phyloP scores from a whole-genome alignment of 2,329 filamentous ascomycete genomes.

The Aspergillus oerlinghausenensis region DNA sequence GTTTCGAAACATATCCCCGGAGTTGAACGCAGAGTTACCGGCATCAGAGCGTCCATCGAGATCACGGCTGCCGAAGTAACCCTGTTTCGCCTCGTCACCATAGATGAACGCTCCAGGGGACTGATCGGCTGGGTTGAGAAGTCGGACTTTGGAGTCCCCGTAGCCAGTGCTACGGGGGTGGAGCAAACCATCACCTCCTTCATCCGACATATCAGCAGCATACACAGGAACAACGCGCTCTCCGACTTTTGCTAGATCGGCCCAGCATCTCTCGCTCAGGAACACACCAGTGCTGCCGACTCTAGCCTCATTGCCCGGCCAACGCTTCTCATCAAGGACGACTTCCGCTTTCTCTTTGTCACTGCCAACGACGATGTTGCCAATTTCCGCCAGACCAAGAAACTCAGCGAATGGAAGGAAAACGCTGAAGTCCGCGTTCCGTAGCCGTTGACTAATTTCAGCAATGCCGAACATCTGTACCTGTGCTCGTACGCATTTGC shows the following conservation, averaged over 20 bases:
- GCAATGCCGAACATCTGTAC: slow-evolving; percentile 94
- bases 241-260: slow-evolving; percentile 74
- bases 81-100: slow-evolving; percentile 68
- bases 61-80: slow-evolving; percentile 77
- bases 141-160: slow-evolving; percentile 51
- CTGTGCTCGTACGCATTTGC: slow-evolving; percentile 93
- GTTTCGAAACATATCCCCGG: slow-evolving; percentile 97
- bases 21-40: slow-evolving; percentile 82
- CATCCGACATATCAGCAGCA: slow-evolving; percentile 53
- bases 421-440: slow-evolving; percentile 90
- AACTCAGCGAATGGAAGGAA: slow-evolving; percentile 97
- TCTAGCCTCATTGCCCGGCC: slow-evolving; percentile 86
- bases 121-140: slow-evolving; percentile 46
- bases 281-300: slow-evolving; percentile 92
- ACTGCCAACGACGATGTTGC: slow-evolving; percentile 81
- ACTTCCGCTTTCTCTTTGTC: slow-evolving; percentile 88
- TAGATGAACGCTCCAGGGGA: slow-evolving; percentile 60
- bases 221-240: slow-evolving; percentile 58
- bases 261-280: slow-evolving; percentile 92
- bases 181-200: slow-evolving; percentile 58
- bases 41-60: slow-evolving; percentile 85
- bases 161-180: slow-evolving; percentile 41
- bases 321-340: slow-evolving; percentile 86
- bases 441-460: slow-evolving; percentile 88
- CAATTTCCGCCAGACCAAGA: slow-evolving; percentile 77